Evolutionary conservation across 2,329 filamentous ascomycete species (phyloP), one percentile per base, ranked within the genome.

Genomic region (Epichloe bromicola): DNA sequence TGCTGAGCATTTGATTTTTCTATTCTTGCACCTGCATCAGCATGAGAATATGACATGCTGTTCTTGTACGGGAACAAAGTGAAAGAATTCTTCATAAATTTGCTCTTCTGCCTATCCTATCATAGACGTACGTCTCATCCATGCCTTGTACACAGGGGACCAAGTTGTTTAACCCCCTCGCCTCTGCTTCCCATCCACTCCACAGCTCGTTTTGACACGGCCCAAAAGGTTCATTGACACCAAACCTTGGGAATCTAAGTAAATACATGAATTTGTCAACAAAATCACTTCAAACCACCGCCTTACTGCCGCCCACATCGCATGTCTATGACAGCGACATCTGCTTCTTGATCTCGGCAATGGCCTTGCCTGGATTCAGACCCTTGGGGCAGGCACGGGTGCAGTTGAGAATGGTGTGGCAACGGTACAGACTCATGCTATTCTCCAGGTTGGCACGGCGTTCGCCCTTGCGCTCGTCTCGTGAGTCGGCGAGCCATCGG

Each of bases 371-470:
- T 19, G 93, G 93, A 77, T 98, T 98, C 61, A 98, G 73, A 44
- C 93, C 93, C 87, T 98, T 98, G 66, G 93, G 93, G 72, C 93
- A 98, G 51, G 91, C 95, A 70, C 88, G 79, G 59, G 90, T 91
- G 82, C 91, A 98, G 80, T 98, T 98, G 62, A 98, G 82, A 67
- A 98, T 98, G 57, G 93, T 98, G 78, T 98, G 93, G 79, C 93
- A 98, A 65, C 93, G 82, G 80, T 98, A 98, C 70, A 98, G 70
- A 72, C 86, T 94, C 93, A 98, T 98, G 67, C 86, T 93, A 80
- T 98, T 98, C 73, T 98, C 91, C 61, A 98, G 79, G 53, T 86
- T 86, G 58, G 83, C 82, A 79, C 93, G 93, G 68, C 93, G 85
- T 79, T 95, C 83, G 53, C 79, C 83, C 63, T 78, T 94, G 70